Base-by-base conservation (phyloP, 139 green algal species). In the Penium margaritaceum region DNA sequence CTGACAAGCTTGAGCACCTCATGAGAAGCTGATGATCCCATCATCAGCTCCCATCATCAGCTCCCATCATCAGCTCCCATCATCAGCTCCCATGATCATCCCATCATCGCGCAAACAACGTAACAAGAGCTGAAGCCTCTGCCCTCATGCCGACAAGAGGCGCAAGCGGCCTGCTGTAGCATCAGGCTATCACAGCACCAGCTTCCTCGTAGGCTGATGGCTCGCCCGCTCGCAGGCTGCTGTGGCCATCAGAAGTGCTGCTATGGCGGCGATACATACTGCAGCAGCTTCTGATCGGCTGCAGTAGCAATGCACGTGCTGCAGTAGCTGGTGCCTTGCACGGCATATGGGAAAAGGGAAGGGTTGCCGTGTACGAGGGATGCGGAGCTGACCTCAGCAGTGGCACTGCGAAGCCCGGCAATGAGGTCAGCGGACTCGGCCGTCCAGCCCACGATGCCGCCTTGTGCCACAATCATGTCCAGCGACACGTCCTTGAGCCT, bases 371-470 rank as follows among this genome's bases (percentile, higher is more conserved):
- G 5, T 27, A 27, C 53, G 21, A 62, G 14, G 9, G 21, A 15
- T 15, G 43, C 14, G n/a, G n/a, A n/a, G n/a, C 53, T 62, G 21
- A 51, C 41, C 9, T 21, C 53, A 27, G 53, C 5, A 7, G 19
- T 19, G 5, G 53, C 21, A 5, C 9, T 62, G 53, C 14, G 27
- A 19, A 62, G 53, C 21, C 9, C 53, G 53, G 9, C 19, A 62
- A n/a, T 5, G n/a, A 72, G 7, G 51, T 60, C 64, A 7, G 30
- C 64, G 33, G 63, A 32, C 14, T 61, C 27, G 5, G 64, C 64
- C 6, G 46, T 67, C 67, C 67, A 75, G 34, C 67, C 67, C 24
- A 75, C 69, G 24, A 75, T 75, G 15, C 67, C 67, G 24, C 67
- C 67, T 14, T 75, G 67, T 5, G 67, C 67, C n/a, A 67, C 30